Base-by-base conservation (phyloP, 2,329 filamentous ascomycete species). In the Penicillium corylophilum region DNA sequence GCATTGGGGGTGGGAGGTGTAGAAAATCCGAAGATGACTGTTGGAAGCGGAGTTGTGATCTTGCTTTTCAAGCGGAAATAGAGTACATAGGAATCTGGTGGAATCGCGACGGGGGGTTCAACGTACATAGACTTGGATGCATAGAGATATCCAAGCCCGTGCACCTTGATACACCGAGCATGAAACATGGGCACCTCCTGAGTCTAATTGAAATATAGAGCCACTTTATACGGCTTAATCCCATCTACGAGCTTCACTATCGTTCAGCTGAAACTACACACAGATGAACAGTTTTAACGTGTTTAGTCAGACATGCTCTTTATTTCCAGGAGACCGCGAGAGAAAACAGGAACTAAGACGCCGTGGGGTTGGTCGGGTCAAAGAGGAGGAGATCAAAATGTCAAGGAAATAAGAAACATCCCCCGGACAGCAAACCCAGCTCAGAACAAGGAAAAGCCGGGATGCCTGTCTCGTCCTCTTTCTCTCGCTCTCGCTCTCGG, bases 271-370 rank as follows among this genome's bases (percentile, higher is more conserved):
- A 23, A 16, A 26, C 40, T 54, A 54, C 44, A 41, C 15, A 42
- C 26, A 26, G 53, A 46, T 50, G 24, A 55, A 55, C 60, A 49
- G 48, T 50, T 62, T 62, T 60, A 54, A 60, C 52, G 58, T 61
- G 51, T 62, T 64, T 62, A 54, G 46, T 53, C 51, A 58, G 57
- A 63, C 59, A 63, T 61, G 61, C 61, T 64, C 61, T 64, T 64
- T 63, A 62, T 64, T 63, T 62, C 61, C 62, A 64, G 61, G 62
- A 64, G 62, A 61, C 61, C 57, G 53, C 58, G 59, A 62, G 62
- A 64, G 58, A 61, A 60, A 57, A 56, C 49, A 61, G 53, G 56
- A 61, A 59, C 55, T 53, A 62, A 62, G 61, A 64, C 59, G 51
- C 56, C 56, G 55, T 59, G 51, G 55, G 56, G 51, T 57, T 53